These are phyloP conservation scores for Helotiales sp. DNA, from an alignment of 2,329 filamentous ascomycete species.

Conservation along the genomic window DNA sequence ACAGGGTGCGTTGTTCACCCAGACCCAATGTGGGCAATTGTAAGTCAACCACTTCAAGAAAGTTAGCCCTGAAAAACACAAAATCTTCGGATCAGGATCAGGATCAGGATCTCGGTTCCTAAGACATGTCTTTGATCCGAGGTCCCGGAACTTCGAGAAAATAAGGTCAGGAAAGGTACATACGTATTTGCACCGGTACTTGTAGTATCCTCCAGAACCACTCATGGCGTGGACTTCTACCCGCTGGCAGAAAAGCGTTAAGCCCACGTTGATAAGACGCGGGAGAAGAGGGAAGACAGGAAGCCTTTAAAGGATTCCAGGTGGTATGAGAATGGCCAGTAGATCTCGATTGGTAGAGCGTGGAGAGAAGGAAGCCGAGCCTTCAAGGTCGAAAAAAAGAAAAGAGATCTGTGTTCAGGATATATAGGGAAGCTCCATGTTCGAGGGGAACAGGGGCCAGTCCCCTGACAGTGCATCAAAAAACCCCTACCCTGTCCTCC, in stretches of 20 bases:
- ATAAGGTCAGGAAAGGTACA: no score
- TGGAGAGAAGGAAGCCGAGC: conserved; percentile 21
- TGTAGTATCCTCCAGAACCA: conserved; percentile 48
- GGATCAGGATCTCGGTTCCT: no score
- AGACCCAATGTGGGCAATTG: conserved; percentile 60
- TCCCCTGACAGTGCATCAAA: conserved; percentile 1
- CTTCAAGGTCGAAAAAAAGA: conserved; percentile 36
- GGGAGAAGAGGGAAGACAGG: conserved; percentile 10
- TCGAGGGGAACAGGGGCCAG: background rate
- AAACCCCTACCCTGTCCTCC: conserved; percentile 12
- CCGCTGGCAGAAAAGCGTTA: conserved; percentile 42
- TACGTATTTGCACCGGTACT: conserved; percentile 61
- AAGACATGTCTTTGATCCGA: no score
- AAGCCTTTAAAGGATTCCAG: conserved; percentile 15
- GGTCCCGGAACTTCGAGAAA: no score
- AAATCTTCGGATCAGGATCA: no score
- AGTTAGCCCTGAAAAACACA: no score
- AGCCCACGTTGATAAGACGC: conserved; percentile 31
- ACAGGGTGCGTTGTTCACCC: conserved; percentile 56
- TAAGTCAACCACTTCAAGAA: conserved; percentile 56
- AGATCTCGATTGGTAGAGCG: conserved; percentile 16
- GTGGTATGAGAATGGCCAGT: background rate
- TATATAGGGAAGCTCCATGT: conserved; percentile 33
- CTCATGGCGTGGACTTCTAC: conserved; percentile 42
- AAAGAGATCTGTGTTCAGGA: conserved; percentile 38